phyloP scores from a whole-genome alignment of 768 basidiomycete species.

The Pleurotus pulmonarius region DNA sequence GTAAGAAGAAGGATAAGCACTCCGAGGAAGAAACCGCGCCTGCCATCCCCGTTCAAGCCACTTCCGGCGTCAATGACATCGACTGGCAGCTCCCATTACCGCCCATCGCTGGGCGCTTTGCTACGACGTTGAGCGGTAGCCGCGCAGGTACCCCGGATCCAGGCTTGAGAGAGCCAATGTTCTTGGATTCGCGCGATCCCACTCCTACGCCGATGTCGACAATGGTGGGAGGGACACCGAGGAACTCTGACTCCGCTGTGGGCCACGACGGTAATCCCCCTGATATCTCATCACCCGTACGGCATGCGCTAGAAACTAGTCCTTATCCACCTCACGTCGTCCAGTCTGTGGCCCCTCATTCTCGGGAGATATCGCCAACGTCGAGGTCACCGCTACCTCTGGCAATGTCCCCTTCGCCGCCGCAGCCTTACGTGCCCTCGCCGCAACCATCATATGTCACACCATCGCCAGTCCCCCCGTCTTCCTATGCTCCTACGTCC shows the following conservation, averaged over 20 bases:
- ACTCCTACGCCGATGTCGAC: background rate
- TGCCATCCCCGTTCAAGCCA: too few relatives aligned
- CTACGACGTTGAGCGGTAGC: slow-evolving; percentile 25
- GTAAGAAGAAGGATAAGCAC: slow-evolving; percentile 12
- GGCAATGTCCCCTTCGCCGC: background rate
- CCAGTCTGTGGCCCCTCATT: too few relatives aligned
- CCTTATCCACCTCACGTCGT: too few relatives aligned
- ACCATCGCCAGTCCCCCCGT: too few relatives aligned
- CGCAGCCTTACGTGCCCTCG: background rate
- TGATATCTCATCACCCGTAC: too few relatives aligned
- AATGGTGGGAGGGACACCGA: background rate
- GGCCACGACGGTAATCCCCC: too few relatives aligned
- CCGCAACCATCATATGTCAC: too few relatives aligned
- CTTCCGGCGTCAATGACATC: slow-evolving; percentile 20
- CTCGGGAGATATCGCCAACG: background rate
- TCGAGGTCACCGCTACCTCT: background rate
- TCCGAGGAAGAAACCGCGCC: slow-evolving; percentile 5
- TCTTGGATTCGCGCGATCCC: too few relatives aligned
- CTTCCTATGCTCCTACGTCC: too few relatives aligned
- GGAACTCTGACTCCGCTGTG: too few relatives aligned
- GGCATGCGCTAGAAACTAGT: too few relatives aligned
- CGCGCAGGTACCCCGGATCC: slow-evolving; percentile 1
- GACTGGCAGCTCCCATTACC: slow-evolving; percentile 20
- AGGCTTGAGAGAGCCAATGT: background rate
- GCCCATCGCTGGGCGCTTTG: slow-evolving; percentile 47